A percentile compares a stretch with the other conserved stretches of the same genome.
These are phyloP conservation scores for Chrysosporium keratinophilum DNA, from an alignment of 2,329 filamentous ascomycete genomes.

Conservation along the genomic window DNA sequence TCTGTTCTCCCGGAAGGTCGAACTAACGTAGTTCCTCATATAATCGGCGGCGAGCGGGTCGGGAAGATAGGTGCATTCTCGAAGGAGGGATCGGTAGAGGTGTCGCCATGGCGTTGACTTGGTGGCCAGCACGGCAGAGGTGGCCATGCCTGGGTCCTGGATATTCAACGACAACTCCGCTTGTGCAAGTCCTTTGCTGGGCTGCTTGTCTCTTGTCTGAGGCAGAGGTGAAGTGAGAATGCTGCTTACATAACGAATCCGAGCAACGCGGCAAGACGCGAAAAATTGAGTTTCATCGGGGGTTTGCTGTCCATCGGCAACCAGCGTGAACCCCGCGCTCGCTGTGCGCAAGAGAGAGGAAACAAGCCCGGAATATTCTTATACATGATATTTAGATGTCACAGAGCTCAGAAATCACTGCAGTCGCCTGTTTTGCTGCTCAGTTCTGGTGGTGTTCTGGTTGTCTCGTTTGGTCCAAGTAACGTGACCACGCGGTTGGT, in stretches of 20 bases:
- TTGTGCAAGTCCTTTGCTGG: background rate
- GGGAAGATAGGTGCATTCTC: constrained; percentile 52
- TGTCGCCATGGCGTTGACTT: constrained; percentile 29
- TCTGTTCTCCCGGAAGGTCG: constrained; percentile 39
- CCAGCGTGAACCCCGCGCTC: background rate
- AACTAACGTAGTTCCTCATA: constrained; percentile 40
- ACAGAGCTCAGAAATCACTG: too few species aligned
- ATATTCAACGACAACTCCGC: background rate
- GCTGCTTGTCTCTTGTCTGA: background rate
- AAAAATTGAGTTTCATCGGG: constrained; percentile 5
- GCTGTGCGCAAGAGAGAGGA: background rate
- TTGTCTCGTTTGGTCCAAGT: background rate
- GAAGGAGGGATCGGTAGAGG: constrained; percentile 47
- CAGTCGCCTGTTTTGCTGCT: background rate
- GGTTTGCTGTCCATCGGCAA: background rate
- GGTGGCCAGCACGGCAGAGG: background rate
- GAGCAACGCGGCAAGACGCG: constrained; percentile 13
- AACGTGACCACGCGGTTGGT: constrained; percentile 18
- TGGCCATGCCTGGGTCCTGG: constrained; percentile 1
- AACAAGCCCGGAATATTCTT: background rate
- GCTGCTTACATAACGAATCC: constrained; percentile 11
- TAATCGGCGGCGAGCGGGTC: constrained; percentile 45
- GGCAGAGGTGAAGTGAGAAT: background rate
- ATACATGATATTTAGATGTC: background rate
- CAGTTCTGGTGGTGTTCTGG: background rate